Base-by-base conservation (phyloP, 2,329 filamentous ascomycete genomes). In the Sporothrix pseudoabietina region DNA sequence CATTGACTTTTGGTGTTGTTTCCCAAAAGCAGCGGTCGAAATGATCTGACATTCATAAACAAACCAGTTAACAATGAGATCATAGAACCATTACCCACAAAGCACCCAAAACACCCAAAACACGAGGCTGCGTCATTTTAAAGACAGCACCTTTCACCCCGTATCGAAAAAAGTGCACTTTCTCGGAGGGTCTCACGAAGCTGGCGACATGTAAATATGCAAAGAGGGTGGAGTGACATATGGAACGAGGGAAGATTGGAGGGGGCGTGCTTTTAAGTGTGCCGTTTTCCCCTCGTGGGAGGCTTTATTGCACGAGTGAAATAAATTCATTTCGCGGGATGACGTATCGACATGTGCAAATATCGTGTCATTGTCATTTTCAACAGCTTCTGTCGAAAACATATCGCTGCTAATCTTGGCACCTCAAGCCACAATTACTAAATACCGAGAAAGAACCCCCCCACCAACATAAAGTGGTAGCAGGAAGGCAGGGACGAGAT, bases 141-240 rank as follows among this genome's bases (percentile, higher is more conserved):
- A 55, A 12, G 9, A 55, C 26, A 12, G 52, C 22, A 26, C 52
- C 22, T 26, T 26, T 22, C 4, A 6, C 52, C 19, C 22, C 22
- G 52, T 55, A 26, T 26, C 4, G 14, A 49, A 49, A 49, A 8
- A 44, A 22, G 52, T 26, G 52, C 52, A 55, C 52, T 55, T 55
- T 55, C 22, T 26, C 10, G 9, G 22, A 55, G 8, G 30, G 52
- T 22, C 52, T 55, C 52, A 55, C 22, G 22, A 55, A 22, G 52
- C 52, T 55, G 52, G 12, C 22, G 52, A 12, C 12, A n/a, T 55
- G 8, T 9, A 39, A 57, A 22, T 30, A 22, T 55, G 22, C 9
- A 30, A 57, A 22, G 41, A 30, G 14, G 55, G 35, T 69, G 44
- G 55, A 61, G 35, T 69, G 41, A 55, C 72, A 47, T 39, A 71